Evolutionary conservation across 164 flowering plant genomes (phyloP).

Genomic region (Amborella trichopoda): DNA sequence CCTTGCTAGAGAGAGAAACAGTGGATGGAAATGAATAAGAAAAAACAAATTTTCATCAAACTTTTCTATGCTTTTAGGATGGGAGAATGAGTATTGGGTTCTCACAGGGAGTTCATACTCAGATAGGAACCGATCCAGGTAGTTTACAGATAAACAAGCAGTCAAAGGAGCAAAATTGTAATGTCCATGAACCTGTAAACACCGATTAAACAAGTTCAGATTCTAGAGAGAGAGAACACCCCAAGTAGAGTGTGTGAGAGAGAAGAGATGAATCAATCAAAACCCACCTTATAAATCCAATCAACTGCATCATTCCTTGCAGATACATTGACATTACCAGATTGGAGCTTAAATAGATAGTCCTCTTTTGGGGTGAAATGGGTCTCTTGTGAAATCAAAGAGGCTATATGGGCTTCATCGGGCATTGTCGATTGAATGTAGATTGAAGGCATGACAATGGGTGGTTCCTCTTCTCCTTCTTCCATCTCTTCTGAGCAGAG

Average conservation of each 20-base stretch:
- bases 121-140: slow-evolving; percentile 62
- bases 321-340: slow-evolving; percentile 4
- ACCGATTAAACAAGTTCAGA: neutral
- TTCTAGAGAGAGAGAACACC: neutral
- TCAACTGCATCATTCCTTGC: slow-evolving; percentile 6
- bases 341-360: slow-evolving; percentile 4
- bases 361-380: slow-evolving; percentile 1
- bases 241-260: neutral
- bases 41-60: no score
- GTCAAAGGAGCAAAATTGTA: slow-evolving; percentile 46
- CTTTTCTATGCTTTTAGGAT: no score
- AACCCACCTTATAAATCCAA: slow-evolving; percentile 5
- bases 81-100: no score
- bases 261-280: neutral
- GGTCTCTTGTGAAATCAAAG: neutral
- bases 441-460: no score
- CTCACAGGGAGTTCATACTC: slow-evolving; percentile 30
- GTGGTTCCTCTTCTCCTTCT: no score
- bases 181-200: slow-evolving; percentile 38
- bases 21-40: neutral
- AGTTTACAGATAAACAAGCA: slow-evolving; percentile 48
- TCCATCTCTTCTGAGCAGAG: no score
- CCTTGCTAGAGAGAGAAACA: slow-evolving; percentile 14
- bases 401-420: neutral
- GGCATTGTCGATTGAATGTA: no score